These are phyloP conservation scores for Yarrowia yakushimensis DNA, from an alignment of 805 yeast species.

Conservation along the genomic window DNA sequence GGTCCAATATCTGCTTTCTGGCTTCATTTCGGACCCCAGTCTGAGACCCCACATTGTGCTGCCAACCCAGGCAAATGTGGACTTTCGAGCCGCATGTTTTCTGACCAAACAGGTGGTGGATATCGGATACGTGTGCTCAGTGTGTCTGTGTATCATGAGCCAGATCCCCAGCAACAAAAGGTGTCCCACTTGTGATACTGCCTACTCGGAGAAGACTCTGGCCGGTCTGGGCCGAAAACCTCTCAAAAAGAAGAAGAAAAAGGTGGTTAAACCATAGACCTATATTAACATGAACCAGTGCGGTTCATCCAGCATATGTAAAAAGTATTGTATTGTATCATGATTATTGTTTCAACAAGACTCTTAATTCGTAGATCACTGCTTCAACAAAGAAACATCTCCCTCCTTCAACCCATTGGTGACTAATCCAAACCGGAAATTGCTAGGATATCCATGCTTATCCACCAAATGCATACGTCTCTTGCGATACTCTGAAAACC, in stretches of 20 bases:
- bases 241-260: conserved; percentile 44
- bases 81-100: conserved; percentile 92
- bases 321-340: no score
- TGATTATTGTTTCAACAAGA: no score
- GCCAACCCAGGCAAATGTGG: conserved; percentile 82
- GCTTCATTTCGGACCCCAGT: conserved; percentile 82
- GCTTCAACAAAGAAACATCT: conserved; percentile 18
- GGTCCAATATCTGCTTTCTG: conserved; percentile 75
- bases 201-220: conserved; percentile 63
- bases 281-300: neutral
- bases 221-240: conserved; percentile 60
- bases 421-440: neutral
- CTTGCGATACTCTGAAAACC: neutral
- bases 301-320: neutral
- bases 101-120: conserved; percentile 87
- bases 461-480: conserved; percentile 17
- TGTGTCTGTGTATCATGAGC: conserved; percentile 70
- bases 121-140: conserved; percentile 91
- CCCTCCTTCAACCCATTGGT: neutral
- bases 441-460: conserved; percentile 14
- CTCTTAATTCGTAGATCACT: no score
- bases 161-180: conserved; percentile 52
- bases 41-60: conserved; percentile 70
- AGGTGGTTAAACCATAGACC: neutral
- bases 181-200: conserved; percentile 86